Base-by-base conservation (phyloP, 495 filamentous ascomycete genomes). In the Penicillium dipodomyicola region DNA sequence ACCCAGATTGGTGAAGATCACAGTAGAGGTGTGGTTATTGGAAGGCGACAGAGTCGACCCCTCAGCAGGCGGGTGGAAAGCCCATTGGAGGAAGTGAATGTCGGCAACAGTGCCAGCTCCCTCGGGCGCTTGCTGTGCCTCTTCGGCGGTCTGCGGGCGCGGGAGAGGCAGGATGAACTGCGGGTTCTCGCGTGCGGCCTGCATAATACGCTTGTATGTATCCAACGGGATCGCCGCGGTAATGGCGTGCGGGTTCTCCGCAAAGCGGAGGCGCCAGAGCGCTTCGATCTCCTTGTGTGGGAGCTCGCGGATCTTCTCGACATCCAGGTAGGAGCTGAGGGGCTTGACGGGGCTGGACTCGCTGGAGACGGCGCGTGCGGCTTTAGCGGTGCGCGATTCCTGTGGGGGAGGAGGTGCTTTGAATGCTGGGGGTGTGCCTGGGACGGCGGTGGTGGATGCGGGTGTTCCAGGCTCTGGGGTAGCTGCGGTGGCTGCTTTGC, bases 131-230 rank as follows among this genome's bases (percentile, higher is more conserved):
- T 58, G 56, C 37, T 59, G 52, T 20, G 42, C 50, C 14, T 56
- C 54, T 5, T 51, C 57, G 20, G 61, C 54, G 8, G 61, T 63
- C 56, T 68, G 77, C 12, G 63, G 59, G 52, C 89, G 89, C 3
- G 92, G 94, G 5, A 97, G 81, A 0, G 94, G 94, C 0, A 97
- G 83, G 54, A 97, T 85, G 77, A 97, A 98, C 60, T 90, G 86
- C 10, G 95, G 94, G 74, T 90, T 82, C 25, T 77, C 72, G 50
- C 83, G 82, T 12, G 91, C 94, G 2, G 84, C 82, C 1, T 72
- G 56, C 41, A 83, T 81, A 58, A 97, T 89, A 29, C 78, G 74
- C 30, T 68, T 49, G 79, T 89, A 97, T 9, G 86, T 91, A 2
- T 79, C 69, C 0, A 84, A 62, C 0, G 91, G 90, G 57, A 98